These are phyloP conservation scores for Cladosporium sp. DNA, from an alignment of 2,329 filamentous ascomycete genomes.

Conservation along the genomic window DNA sequence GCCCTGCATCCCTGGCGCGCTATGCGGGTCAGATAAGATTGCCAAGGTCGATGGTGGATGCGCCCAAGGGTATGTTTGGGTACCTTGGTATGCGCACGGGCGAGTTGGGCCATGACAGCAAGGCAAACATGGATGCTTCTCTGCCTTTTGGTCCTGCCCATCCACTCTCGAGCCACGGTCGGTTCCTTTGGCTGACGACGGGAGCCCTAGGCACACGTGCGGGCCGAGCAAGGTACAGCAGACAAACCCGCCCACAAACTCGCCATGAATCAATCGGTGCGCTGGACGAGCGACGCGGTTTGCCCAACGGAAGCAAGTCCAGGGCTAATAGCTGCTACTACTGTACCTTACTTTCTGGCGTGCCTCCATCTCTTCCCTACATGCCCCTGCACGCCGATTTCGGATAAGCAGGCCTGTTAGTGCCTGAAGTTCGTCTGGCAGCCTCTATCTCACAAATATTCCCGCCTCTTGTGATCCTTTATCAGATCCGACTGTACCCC, in stretches of 20 bases:
- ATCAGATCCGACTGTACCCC: conserved; percentile 13
- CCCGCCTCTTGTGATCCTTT: conserved; percentile 10
- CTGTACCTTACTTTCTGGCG: not conserved
- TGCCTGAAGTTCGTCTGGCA: not conserved
- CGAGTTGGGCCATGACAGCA: conserved; percentile 8
- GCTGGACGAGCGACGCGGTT: conserved; percentile 5
- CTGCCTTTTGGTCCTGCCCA: not conserved
- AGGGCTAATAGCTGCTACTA: conserved; percentile 6
- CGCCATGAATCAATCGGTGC: conserved; percentile 12
- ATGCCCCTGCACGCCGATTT: conserved; percentile 8
- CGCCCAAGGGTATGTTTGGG: not conserved
- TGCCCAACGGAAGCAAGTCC: conserved; percentile 8
- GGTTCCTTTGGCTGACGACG: conserved; percentile 7
- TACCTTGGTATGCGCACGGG: conserved; percentile 1
- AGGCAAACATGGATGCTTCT: no score
- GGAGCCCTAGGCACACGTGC: not conserved
- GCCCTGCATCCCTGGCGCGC: not conserved
- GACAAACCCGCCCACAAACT: not conserved
- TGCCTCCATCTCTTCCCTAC: conserved; percentile 8
- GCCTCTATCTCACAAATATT: conserved; percentile 2
- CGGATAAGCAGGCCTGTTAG: not conserved
- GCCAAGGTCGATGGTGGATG: conserved; percentile 6
- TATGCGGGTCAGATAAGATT: conserved; percentile 10
- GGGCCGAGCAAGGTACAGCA: conserved; percentile 11
- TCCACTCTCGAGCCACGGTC: not conserved